Evolutionary conservation across 441 rosid genomes (phyloP), one percentile per base, ranked within the genome.

Genomic region (Jatropha podagrica): DNA sequence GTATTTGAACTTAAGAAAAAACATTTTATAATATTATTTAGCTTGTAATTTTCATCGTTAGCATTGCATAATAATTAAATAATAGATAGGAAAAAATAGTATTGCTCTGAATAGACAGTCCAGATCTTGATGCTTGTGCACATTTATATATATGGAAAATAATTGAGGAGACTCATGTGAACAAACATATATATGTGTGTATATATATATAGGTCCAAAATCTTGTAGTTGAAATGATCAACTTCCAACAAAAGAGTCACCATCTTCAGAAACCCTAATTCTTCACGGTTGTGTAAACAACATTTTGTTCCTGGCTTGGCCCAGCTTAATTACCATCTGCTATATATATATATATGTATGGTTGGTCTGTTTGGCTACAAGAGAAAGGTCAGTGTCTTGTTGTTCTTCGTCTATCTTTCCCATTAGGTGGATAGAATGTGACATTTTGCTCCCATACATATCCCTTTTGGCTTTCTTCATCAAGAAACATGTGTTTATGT

Each of bases 361-460:
- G 74, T 70, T 77, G 82, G 82, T 78, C 74, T 65, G 77, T 52
- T 66, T 44, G 63, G 74, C 74, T 38, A 76, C 70, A 77, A 69
- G 71, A 73, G 78, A 81, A 68, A 68, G 38, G 89, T 85, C 89
- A 46, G 85, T 73, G 8, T 87, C 90, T 77, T 6, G 51, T 82
- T 76, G 85, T 85, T 84, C 86, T 77, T 78, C 77, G 69, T 79
- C 83, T 80, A 80, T 75, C 80, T 76, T 83, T 83, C 85, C 71
- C 79, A 82, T 76, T 83, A 83, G 89, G 84, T 89, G 90, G 88
- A 82, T 69, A 72, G 86, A 89, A 48, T 72, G 80, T 56, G 88
- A 83, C 90, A 42, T 78, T 78, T 64, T 74, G 58, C 7, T 17
- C 23, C 46, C 46, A 42, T 42, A 63, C 26, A 13, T 56, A n/a